phyloP scores from a whole-genome alignment of 2,329 filamentous ascomycete genomes.

The Torrubiella hemipterigena region DNA sequence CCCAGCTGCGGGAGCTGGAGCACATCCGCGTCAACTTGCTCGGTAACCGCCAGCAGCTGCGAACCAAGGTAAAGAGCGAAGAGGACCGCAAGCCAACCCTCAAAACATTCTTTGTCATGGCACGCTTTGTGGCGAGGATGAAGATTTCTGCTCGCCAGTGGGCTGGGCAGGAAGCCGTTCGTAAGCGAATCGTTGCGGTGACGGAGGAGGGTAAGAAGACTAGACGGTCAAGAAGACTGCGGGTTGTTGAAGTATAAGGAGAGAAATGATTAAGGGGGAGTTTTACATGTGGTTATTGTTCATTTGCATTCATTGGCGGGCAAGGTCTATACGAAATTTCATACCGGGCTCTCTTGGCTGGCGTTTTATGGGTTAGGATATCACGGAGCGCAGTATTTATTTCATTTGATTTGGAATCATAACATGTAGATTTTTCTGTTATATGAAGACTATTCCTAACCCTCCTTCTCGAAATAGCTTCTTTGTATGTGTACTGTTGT shows the following conservation, averaged over 20 bases:
- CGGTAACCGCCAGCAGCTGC: slow-evolving; percentile 14
- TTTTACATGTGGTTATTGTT: neutral
- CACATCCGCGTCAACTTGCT: slow-evolving; percentile 51
- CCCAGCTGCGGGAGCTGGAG: slow-evolving; percentile 74
- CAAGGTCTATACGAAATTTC: no score
- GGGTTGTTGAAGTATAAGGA: slow-evolving; percentile 28
- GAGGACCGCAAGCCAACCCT: slow-evolving; percentile 20
- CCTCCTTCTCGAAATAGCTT: no score
- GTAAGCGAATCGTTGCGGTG: slow-evolving; percentile 34
- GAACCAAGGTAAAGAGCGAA: slow-evolving; percentile 5
- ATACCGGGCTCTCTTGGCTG: no score
- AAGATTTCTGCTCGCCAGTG: slow-evolving; percentile 34
- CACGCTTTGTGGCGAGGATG: slow-evolving; percentile 41
- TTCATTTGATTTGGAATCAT: no score
- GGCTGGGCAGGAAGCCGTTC: slow-evolving; percentile 38
- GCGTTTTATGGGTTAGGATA: no score
- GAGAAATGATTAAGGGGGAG: no score
- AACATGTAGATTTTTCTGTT: no score
- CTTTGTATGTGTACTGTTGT: no score
- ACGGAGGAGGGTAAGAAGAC: slow-evolving; percentile 33
- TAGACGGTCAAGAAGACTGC: slow-evolving; percentile 27
- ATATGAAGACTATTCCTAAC: no score
- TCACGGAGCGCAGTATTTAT: no score
- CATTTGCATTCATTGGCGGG: neutral
- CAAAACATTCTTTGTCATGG: slow-evolving; percentile 31